These are phyloP conservation scores for Peterozyma xylosa DNA, from an alignment of 805 yeast species.

Conservation along the genomic window DNA sequence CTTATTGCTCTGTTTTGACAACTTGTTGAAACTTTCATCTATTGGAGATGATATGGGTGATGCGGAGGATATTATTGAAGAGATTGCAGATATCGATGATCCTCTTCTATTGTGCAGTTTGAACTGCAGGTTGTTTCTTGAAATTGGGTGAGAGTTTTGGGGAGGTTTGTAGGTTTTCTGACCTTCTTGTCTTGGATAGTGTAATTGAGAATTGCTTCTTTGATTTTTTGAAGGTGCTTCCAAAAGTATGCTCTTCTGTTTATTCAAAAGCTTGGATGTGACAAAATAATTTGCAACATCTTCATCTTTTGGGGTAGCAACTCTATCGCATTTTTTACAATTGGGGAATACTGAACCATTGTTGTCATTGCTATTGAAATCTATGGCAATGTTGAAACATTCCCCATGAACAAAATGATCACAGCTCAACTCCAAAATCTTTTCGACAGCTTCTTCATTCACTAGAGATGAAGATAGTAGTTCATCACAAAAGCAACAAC, in stretches of 20 bases:
- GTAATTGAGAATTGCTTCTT: background rate
- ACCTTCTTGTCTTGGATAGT: too few species aligned
- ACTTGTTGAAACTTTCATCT: too few species aligned
- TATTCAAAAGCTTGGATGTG: background rate
- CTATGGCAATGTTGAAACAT: slow-evolving; percentile 39
- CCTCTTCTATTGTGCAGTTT: slow-evolving; percentile 22
- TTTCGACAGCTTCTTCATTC: slow-evolving; percentile 23
- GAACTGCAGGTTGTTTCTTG: slow-evolving; percentile 12
- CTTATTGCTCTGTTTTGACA: background rate
- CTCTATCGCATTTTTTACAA: background rate
- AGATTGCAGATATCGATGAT: slow-evolving; percentile 23
- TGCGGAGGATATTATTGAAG: slow-evolving; percentile 25
- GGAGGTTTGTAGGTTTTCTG: background rate
- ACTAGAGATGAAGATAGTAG: slow-evolving; percentile 31
- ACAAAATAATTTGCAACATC: slow-evolving; percentile 1
- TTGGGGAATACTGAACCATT: background rate
- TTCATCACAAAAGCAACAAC: slow-evolving; percentile 40
- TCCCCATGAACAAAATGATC: slow-evolving; percentile 53
- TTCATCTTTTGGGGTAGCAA: background rate
- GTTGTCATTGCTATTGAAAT: slow-evolving; percentile 9
- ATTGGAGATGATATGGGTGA: slow-evolving; percentile 9
- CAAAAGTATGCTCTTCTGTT: slow-evolving; percentile 10
- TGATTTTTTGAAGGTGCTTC: background rate
- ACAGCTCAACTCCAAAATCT: slow-evolving; percentile 41
- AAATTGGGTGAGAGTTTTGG: background rate